phyloP scores from a whole-genome alignment of 1,284 basidiomycete genomes.

The Boletus smithii region DNA sequence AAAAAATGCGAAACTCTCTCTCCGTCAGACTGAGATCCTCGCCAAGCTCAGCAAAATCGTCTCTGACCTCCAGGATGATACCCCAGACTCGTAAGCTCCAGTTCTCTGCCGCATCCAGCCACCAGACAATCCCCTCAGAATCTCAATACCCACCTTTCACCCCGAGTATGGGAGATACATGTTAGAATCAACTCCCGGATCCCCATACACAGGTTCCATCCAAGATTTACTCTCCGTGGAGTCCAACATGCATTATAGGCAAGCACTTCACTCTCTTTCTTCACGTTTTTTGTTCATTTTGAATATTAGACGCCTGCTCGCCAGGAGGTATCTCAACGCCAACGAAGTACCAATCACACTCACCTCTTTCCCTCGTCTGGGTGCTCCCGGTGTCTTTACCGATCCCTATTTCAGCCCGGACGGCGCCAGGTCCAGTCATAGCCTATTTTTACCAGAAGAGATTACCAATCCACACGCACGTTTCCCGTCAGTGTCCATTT shows the following conservation, averaged over 20 bases:
- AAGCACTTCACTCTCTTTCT: conserved; percentile 7
- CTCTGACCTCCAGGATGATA: conserved; percentile 61
- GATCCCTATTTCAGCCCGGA: conserved; percentile 82
- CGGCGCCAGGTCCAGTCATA: conserved; percentile 79
- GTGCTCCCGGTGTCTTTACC: conserved; percentile 86
- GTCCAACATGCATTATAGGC: conserved; percentile 90
- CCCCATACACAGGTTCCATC: conserved; percentile 87
- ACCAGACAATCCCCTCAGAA: conserved; percentile 40
- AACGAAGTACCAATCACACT: conserved; percentile 92
- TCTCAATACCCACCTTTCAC: conserved; percentile 89
- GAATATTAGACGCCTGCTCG: conserved; percentile 72
- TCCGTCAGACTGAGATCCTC: conserved; percentile 93
- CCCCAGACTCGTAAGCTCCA: conserved; percentile 52
- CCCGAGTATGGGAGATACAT: conserved; percentile 99
- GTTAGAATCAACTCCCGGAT: conserved; percentile 96
- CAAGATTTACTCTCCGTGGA: conserved; percentile 88
- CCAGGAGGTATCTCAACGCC: conserved; percentile 76
- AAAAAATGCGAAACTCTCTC: conserved; percentile 83
- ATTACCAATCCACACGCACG: conserved; percentile 96
- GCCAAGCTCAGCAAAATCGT: conserved; percentile 74
- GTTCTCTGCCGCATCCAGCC: not conserved
- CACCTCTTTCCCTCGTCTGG: conserved; percentile 93
- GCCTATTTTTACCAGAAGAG: conserved; percentile 92
- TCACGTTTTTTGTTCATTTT: conserved; percentile 6
- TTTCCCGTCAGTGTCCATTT: conserved; percentile 76